Base-by-base conservation (phyloP, 2,329 filamentous ascomycete genomes). In the Camillea tinctor region DNA sequence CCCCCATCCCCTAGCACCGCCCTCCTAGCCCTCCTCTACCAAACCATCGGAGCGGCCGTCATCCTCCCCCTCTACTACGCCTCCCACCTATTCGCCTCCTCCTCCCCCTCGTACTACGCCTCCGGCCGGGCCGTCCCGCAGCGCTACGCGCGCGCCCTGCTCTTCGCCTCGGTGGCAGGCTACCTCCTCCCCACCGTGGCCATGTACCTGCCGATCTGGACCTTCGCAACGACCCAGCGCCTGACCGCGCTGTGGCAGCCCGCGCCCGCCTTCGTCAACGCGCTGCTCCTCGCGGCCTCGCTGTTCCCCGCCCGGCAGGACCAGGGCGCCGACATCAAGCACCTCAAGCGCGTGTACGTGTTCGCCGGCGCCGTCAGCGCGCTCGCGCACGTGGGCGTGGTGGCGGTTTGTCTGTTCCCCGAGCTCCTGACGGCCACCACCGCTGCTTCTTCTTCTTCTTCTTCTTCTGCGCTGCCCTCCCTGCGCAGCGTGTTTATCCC, bases 201-300 rank as follows among this genome's bases (percentile, higher is more conserved):
- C 1, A 58, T 72, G 63, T 72, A 64, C 58, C n/a, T 59, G 1
- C 66, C 67, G 1, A 60, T 58, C 56, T 40, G 58, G 23, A 56
- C 57, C 50, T 44, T 58, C 59, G 53, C 54, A n/a, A 67, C 60
- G 17, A 56, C 54, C 54, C 66, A 72, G 52, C 60, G 65, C 58
- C 51, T 71, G 19, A 66, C 65, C 8, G 67, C 68, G 19, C 53
- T 71, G 52, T 72, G 71, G 71, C 71, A 72, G 60, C 61, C 63
- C 1, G 58, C 67, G 15, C 69, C 69, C 3, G 23, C 60, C 3
- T 66, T 67, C 57, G 64, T 69, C 48, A 67, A 70, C 60, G 55
- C 64, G 20, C 54, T 71, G 1, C 58, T 72, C 19, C 50, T 65
- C 49, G 8, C 64, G 11, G 52, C 62, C n/a, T 11, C 68, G 15